These are phyloP conservation scores for Globisporangium cystogenes DNA, from an alignment of 352 stramenopile genomes.

Conservation along the genomic window DNA sequence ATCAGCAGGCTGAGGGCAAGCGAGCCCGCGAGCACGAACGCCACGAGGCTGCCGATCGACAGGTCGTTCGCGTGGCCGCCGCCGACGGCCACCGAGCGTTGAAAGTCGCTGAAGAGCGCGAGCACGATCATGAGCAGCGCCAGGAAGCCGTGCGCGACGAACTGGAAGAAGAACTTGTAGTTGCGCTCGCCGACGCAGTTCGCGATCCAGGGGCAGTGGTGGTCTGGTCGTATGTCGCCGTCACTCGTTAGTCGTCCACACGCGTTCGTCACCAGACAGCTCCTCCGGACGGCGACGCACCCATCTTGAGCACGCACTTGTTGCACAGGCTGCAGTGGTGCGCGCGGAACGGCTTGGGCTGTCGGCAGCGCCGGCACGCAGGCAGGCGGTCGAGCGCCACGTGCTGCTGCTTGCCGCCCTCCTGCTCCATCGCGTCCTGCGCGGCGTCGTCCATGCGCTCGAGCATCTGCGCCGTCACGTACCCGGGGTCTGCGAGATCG, in stretches of 20 bases:
- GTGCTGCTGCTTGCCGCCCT: slow-evolving; percentile 2
- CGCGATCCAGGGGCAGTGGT: slow-evolving; percentile 96
- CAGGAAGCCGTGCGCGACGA: slow-evolving; percentile 73
- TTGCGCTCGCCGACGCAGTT: slow-evolving; percentile 82
- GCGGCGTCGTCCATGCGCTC: slow-evolving; percentile 54
- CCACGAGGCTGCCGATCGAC: slow-evolving; percentile 47
- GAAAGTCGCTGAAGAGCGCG: slow-evolving; percentile 49
- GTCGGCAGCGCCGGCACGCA: slow-evolving; percentile 57
- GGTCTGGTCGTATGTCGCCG: slow-evolving; percentile 72
- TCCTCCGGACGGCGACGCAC: slow-evolving; percentile 18
- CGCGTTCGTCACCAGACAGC: background rate
- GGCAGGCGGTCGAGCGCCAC: slow-evolving; percentile 11
- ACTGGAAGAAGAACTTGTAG: slow-evolving; percentile 88
- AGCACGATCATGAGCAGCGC: slow-evolving; percentile 52
- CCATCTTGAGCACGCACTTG: slow-evolving; percentile 83
- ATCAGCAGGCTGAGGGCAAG: slow-evolving; percentile 63
- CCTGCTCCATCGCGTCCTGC: slow-evolving; percentile 56
- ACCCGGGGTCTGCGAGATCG: slow-evolving; percentile 58
- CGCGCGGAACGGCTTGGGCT: slow-evolving; percentile 69
- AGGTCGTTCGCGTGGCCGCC: slow-evolving; percentile 20
- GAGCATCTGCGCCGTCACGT: slow-evolving; percentile 59
- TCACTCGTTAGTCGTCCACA: background rate
- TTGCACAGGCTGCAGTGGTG: slow-evolving; percentile 87
- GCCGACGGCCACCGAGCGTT: slow-evolving; percentile 16
- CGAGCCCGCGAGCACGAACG: slow-evolving; percentile 63